Evolutionary conservation across 2,329 filamentous ascomycete genomes (phyloP), one percentile per base, ranked within the genome.

Genomic region (Thermothelomyces thermophilus): DNA sequence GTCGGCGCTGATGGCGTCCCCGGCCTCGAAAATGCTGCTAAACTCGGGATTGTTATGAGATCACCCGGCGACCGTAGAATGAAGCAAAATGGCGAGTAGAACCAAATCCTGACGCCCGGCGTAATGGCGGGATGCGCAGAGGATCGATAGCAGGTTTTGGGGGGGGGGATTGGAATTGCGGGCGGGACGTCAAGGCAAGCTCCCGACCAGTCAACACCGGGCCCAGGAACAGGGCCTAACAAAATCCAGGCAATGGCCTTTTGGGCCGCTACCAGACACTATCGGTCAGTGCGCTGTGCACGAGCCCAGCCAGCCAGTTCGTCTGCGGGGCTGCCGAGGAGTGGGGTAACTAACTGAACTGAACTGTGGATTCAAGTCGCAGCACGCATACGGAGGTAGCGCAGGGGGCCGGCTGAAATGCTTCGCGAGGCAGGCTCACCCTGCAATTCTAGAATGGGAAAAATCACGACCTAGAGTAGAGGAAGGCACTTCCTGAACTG

Each of bases 161-260:
- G n/a, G 43, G 28, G 40, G 48, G 30, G 48, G 17, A 16, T 13
- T 11, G 34, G 31, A 39, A 47, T 48, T 40, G 42, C 28, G 31
- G 30, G 48, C 24, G 24, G 31, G 43, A 41, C 22, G 42, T 51
- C 50, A 30, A 51, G 41, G 49, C 44, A 55, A 56, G 57, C 53
- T 51, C 50, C 49, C 43, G 36, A 24, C 50, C 41, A 42, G 26
- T 31, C 50, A 49, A 40, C 33, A 13, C 44, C 41, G 33, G 31
- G 30, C n/a, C 52, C 46, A 53, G 50, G 48, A 50, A 49, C 54
- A 47, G 22, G 39, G 49, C 45, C 51, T 48, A 47, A 46, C 41
- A 49, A 48, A 47, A 47, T 46, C 42, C 41, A 52, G 46, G 50
- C 41, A 26, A 34, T 28, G 9, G 41, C 42, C 31, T 41, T 48